These are phyloP conservation scores for Arabis alpina DNA, from an alignment of 345 rosid genomes.

Conservation along the genomic window DNA sequence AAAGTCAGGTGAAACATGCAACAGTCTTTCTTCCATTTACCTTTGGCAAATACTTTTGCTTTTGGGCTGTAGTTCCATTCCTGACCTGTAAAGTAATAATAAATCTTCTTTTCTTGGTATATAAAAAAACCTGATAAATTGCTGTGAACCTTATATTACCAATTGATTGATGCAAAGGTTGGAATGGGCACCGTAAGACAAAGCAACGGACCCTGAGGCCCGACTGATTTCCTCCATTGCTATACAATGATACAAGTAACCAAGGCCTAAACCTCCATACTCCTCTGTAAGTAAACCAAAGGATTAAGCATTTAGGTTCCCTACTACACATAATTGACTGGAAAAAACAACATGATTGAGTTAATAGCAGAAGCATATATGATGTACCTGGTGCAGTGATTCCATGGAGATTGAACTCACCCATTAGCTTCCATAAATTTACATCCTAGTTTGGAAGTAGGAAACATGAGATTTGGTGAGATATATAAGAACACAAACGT, in stretches of 20 bases:
- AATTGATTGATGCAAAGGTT: constrained; percentile 93
- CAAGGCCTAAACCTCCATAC: constrained; percentile 96
- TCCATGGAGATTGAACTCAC: constrained; percentile 93
- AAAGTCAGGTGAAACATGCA: not conserved
- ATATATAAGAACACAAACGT: not conserved
- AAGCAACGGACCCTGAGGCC: constrained; percentile 88
- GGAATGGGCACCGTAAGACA: constrained; percentile 95
- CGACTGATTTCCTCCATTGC: constrained; percentile 93
- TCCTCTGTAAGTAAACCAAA: constrained; percentile 59
- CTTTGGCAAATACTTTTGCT: constrained; percentile 87
- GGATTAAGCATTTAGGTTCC: not conserved
- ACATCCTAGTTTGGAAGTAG: constrained; percentile 56
- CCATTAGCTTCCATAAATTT: constrained; percentile 94
- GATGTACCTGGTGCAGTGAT: constrained; percentile 83
- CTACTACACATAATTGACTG: not conserved
- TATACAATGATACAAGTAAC: constrained; percentile 89
- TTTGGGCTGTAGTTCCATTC: constrained; percentile 81
- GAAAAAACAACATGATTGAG: not conserved
- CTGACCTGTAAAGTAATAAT: constrained; percentile 60
- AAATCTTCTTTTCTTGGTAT: constrained; percentile 11
- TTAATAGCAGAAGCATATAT: constrained; percentile 3
- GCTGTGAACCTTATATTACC: constrained; percentile 48
- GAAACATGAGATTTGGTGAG: not conserved
- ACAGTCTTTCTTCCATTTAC: constrained; percentile 37
- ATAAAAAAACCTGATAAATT: not conserved